phyloP scores from a whole-genome alignment of 495 filamentous ascomycete genomes.

The Pseudevernia furfuracea region DNA sequence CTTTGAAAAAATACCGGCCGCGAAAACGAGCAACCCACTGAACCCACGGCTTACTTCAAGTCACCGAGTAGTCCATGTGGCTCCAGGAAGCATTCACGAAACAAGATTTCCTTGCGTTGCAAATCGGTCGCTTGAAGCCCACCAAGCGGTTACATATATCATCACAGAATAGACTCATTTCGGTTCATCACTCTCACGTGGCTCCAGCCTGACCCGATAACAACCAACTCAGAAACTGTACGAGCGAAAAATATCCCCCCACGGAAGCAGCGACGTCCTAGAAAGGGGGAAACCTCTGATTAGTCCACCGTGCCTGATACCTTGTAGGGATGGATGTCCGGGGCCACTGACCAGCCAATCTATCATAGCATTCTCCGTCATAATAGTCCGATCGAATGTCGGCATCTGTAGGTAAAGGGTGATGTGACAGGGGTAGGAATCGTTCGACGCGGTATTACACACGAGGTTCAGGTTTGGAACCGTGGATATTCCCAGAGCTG shows the following conservation, averaged over 20 bases:
- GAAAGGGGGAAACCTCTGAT: neutral
- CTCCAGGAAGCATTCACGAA: no score
- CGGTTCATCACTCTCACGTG: no score
- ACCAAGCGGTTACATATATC: no score
- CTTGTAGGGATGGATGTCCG: neutral
- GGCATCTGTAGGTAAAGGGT: constrained; percentile 7
- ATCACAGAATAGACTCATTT: no score
- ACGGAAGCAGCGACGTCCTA: constrained; percentile 11
- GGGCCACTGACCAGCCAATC: constrained; percentile 1
- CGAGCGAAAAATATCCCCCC: constrained; percentile 10
- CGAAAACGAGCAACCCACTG: no score
- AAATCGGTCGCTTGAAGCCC: no score
- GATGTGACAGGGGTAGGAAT: constrained; percentile 4
- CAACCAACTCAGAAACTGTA: constrained; percentile 11
- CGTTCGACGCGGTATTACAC: neutral
- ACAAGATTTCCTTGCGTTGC: no score
- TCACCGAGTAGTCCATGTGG: no score
- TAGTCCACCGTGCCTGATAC: neutral
- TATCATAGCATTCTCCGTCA: neutral
- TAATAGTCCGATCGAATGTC: neutral
- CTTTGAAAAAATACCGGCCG: no score
- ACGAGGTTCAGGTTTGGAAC: constrained; percentile 11
- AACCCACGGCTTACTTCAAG: no score
- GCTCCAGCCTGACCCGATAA: constrained; percentile 8
- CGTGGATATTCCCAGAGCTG: neutral